Base-by-base conservation (phyloP, 208 protist species). In the Wallacemonas sp. region DNA sequence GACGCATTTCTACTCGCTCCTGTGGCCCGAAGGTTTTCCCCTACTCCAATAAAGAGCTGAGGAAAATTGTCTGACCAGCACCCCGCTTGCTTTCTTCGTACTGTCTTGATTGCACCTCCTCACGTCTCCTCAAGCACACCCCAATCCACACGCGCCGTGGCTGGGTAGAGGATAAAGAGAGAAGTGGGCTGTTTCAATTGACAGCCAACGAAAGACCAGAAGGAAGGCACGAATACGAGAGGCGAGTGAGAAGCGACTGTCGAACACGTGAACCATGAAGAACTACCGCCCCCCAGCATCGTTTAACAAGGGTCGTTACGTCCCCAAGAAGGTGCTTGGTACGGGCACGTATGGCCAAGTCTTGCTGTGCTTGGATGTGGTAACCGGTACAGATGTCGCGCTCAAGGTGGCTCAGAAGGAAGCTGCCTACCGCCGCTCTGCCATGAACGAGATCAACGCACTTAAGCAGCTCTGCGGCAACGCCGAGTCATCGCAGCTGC, bases 341-440 rank as follows among this genome's bases (percentile, higher is more conserved):
- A 89, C 81, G 6, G 95, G 95, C 9, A 96, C 92, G 4, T 98
- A 97, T 64, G 95, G 95, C 8, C 87, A 95, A 58, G 93, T 97
- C 19, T 64, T 95, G 2, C 77, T 50, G 17, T 97, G 93, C 70
- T 59, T 71, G 29, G 97, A 99, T 68, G 75, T 91, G 34, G 73
- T 85, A 62, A 91, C 58, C 5, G 66, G 85, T 26, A 39, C 68
- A 34, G 37, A 91, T 9, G 87, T 97, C 1, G 93, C 93, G 6
- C 70, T 97, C 12, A 97, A 97, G 73, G 77, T 97, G 26, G 68
- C 93, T 27, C 82, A 92, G 41, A 73, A 76, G 13, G 87, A 96
- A 29, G 62, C 71, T 0, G 86, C 81, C 9, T 97, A 96, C 67
- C 80, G 79, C 55, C 87, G 83, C 33, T 83, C 86, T 58, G 89